These are phyloP conservation scores for Cladorrhinum sp. DNA, from an alignment of 2,329 filamentous ascomycete genomes.

Conservation along the genomic window DNA sequence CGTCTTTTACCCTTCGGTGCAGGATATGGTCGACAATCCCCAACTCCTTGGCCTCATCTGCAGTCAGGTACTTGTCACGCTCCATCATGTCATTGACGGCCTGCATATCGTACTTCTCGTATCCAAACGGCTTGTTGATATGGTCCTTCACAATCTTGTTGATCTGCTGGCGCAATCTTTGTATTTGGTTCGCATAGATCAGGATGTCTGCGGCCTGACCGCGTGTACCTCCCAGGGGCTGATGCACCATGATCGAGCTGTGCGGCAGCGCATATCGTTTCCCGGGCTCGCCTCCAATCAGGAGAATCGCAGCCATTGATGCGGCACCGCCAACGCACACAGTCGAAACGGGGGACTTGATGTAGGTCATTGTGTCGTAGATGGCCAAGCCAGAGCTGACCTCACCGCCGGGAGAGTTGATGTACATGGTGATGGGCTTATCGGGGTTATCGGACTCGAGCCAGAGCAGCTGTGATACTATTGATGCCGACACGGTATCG, in stretches of 20 bases:
- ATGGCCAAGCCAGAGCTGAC: slow-evolving; percentile 87
- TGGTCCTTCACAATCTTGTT: slow-evolving; percentile 89
- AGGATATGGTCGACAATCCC: slow-evolving; percentile 92
- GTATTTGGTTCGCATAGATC: slow-evolving; percentile 95
- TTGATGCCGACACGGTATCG: slow-evolving; percentile 84
- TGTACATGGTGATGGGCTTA: slow-evolving; percentile 95
- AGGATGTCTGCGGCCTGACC: slow-evolving; percentile 77
- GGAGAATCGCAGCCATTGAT: slow-evolving; percentile 87
- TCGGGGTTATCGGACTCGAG: slow-evolving; percentile 95
- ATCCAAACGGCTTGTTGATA: slow-evolving; percentile 70
- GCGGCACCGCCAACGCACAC: slow-evolving; percentile 94
- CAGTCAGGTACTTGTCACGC: slow-evolving; percentile 89
- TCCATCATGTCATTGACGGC: slow-evolving; percentile 96
- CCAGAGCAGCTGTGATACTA: slow-evolving; percentile 94
- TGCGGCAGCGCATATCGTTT: slow-evolving; percentile 91
- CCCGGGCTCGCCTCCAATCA: slow-evolving; percentile 80
- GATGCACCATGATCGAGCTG: slow-evolving; percentile 94
- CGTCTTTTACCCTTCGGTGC: slow-evolving; percentile 57
- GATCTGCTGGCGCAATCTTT: slow-evolving; percentile 77
- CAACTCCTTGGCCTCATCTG: slow-evolving; percentile 81
- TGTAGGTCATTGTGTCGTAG: slow-evolving; percentile 99
- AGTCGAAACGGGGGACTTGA: slow-evolving; percentile 85
- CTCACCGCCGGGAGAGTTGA: slow-evolving; percentile 92
- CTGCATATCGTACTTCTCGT: slow-evolving; percentile 73
- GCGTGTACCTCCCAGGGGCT: slow-evolving; percentile 73